phyloP scores from a whole-genome alignment of 495 filamentous ascomycete species.

The Delitschia confertaspora region DNA sequence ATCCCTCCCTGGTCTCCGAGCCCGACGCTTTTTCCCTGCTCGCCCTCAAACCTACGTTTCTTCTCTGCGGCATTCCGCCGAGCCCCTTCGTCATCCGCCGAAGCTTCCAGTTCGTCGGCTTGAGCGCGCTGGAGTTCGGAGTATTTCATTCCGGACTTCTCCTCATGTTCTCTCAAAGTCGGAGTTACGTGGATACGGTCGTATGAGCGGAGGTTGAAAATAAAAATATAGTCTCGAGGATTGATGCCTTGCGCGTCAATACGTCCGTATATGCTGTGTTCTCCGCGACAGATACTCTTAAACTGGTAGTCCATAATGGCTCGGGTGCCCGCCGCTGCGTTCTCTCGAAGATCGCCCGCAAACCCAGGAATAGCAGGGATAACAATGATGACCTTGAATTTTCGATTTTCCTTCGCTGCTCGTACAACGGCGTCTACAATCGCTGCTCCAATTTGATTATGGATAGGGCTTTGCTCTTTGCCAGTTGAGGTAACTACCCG shows the following conservation, averaged over 20 bases:
- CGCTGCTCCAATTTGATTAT: constrained; percentile 76
- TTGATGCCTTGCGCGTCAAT: constrained; percentile 70
- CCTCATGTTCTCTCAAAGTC: constrained; percentile 58
- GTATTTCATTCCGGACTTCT: constrained; percentile 71
- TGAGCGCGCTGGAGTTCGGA: constrained; percentile 76
- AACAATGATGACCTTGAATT: constrained; percentile 82
- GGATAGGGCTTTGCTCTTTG: constrained; percentile 70
- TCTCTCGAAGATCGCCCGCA: constrained; percentile 76
- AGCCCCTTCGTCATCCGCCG: constrained; percentile 50
- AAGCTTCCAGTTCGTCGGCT: constrained; percentile 75
- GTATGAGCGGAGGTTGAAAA: constrained; percentile 85
- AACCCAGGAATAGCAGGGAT: constrained; percentile 92
- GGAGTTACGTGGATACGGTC: constrained; percentile 80
- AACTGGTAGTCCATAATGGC: constrained; percentile 99
- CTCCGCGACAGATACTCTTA: constrained; percentile 84
- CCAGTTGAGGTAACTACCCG: constrained; percentile 72
- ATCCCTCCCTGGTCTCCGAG: constrained; percentile 35
- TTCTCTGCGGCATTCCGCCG: constrained; percentile 41
- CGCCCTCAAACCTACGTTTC: constrained; percentile 57
- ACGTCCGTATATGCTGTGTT: constrained; percentile 79
- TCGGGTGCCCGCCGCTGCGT: constrained; percentile 69
- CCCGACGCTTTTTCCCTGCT: constrained; percentile 40
- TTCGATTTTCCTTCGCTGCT: constrained; percentile 74
- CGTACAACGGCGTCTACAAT: constrained; percentile 84
- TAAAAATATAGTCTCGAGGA: constrained; percentile 68